phyloP scores from a whole-genome alignment of 1,139 yeast genomes.

The Taphrina communis region DNA sequence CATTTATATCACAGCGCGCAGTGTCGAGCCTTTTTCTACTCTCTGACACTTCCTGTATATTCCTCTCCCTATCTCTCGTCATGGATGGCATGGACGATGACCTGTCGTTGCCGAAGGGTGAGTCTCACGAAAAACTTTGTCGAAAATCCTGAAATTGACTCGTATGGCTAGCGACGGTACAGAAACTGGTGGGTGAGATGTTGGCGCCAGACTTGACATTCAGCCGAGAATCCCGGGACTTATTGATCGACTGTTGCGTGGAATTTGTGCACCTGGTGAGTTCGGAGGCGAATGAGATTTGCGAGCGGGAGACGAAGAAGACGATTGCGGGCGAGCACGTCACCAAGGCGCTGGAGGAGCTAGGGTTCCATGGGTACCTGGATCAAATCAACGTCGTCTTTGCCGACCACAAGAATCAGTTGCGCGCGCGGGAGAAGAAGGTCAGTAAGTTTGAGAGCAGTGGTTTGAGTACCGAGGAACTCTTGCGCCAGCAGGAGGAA shows the following conservation, averaged over 20 bases:
- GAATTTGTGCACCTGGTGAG: slow-evolving; percentile 94
- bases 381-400: slow-evolving; percentile 77
- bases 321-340: slow-evolving; percentile 98
- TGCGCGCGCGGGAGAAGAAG: slow-evolving; percentile 65
- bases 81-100: slow-evolving; percentile 50
- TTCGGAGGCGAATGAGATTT: slow-evolving; percentile 92
- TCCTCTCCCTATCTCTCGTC: too few species aligned
- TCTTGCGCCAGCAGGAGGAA: slow-evolving; percentile 89
- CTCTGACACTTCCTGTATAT: too few species aligned
- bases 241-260: slow-evolving; percentile 92
- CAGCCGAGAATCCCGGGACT: slow-evolving; percentile 93
- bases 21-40: too few species aligned
- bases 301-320: slow-evolving; percentile 93
- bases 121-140: slow-evolving; percentile 20
- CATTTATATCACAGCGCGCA: neutral
- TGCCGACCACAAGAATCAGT: slow-evolving; percentile 35
- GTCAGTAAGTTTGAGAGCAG: slow-evolving; percentile 92
- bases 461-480: slow-evolving; percentile 89
- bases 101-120: slow-evolving; percentile 55
- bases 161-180: slow-evolving; percentile 75
- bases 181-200: slow-evolving; percentile 88
- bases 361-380: slow-evolving; percentile 85
- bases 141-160: too few species aligned
- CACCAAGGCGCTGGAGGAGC: slow-evolving; percentile 81
- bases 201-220: slow-evolving; percentile 84